Evolutionary conservation across 352 stramenopile species (phyloP).

Genomic region (Globisporangium cederbergense): DNA sequence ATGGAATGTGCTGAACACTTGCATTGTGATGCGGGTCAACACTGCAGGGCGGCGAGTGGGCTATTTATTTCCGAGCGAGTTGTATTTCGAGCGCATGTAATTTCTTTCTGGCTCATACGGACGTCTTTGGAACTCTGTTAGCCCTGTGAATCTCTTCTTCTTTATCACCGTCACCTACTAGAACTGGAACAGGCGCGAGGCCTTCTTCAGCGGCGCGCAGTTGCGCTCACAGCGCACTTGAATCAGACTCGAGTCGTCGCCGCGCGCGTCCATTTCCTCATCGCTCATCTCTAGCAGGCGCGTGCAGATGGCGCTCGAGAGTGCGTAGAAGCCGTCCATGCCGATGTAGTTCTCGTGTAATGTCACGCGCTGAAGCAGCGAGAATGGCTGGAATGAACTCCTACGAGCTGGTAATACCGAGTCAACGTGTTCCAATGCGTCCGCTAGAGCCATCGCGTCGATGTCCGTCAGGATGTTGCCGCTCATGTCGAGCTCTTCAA

Average conservation of each 20-base stretch:
- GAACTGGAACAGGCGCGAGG: constrained; percentile 10
- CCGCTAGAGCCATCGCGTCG: constrained; percentile 40
- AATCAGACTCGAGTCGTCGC: constrained; percentile 6
- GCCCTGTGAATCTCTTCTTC: not conserved
- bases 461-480: constrained; percentile 63
- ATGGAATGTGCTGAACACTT: not conserved
- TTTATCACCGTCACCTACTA: not conserved
- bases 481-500: constrained; percentile 38
- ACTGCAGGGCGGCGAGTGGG: not conserved
- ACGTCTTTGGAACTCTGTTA: not conserved
- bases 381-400: constrained; percentile 9
- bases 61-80: constrained; percentile 10
- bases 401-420: no score
- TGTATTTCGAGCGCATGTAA: constrained; percentile 3
- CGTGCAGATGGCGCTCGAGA: constrained; percentile 39
- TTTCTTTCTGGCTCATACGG: not conserved
- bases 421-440: constrained; percentile 26
- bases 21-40: not conserved
- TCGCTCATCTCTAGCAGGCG: constrained; percentile 5
- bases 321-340: constrained; percentile 51
- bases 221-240: constrained; percentile 12
- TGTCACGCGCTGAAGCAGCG: constrained; percentile 26
- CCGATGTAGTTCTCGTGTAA: constrained; percentile 72
- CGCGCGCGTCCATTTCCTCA: constrained; percentile 9
- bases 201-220: constrained; percentile 8